Percentiles rank a stretch among this genome's conserved stretches.
Conservation (phyloP, 768 basidiomycete genomes). For the Xerocomus spinulosus region DNA sequence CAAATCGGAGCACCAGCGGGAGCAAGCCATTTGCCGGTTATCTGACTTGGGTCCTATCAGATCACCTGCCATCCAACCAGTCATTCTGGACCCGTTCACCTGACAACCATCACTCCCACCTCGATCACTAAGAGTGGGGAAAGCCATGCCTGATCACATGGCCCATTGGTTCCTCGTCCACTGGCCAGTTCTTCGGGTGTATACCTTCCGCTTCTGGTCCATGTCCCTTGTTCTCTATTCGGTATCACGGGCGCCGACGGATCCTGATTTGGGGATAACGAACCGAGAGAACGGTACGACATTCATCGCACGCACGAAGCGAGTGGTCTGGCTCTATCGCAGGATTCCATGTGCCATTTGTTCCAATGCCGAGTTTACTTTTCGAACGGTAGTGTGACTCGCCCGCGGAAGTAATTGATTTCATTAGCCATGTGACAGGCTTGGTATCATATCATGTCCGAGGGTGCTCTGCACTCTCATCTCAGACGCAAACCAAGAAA, state of each 20-base stretch:
- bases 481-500: not conserved
- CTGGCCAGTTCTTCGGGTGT: not conserved
- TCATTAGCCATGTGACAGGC: constrained; percentile 2
- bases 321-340: not conserved
- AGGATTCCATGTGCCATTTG: not conserved
- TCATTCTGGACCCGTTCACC: constrained; percentile 7
- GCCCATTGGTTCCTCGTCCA: not conserved
- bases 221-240: not conserved
- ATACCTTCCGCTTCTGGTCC: not conserved
- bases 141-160: not conserved
- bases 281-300: constrained; percentile 22
- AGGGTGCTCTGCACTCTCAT: not conserved
- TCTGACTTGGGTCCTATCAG: not conserved
- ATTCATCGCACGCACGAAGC: constrained; percentile 3
- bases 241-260: not conserved
- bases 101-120: constrained; percentile 22
- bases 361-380: not conserved
- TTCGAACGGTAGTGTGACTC: not conserved
- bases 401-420: not conserved
- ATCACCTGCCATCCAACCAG: not conserved
- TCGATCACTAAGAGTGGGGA: not conserved
- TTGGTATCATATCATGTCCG: constrained; percentile 12
- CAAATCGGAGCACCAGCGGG: not conserved
- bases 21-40: not conserved
- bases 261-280: constrained; percentile 10